phyloP scores from a whole-genome alignment of 1,284 basidiomycete genomes.

The Trametes versicolor region DNA sequence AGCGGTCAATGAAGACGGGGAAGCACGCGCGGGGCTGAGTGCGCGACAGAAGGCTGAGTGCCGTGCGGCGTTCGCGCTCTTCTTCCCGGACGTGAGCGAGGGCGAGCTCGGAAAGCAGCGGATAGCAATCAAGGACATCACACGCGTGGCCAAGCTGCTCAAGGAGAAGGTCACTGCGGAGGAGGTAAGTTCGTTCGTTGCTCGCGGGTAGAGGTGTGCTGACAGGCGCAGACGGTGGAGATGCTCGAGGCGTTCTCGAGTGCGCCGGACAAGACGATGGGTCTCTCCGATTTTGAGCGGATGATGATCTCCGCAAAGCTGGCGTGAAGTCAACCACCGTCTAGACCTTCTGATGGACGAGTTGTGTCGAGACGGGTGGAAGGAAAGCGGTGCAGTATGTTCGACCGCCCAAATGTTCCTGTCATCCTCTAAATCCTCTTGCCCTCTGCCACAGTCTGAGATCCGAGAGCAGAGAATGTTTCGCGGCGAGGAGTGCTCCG shows the following conservation, averaged over 20 bases:
- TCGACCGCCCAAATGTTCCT: not conserved
- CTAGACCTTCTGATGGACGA: not conserved
- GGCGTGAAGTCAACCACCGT: slow-evolving; percentile 36
- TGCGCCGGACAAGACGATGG: slow-evolving; percentile 70
- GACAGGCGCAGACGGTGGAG: slow-evolving; percentile 64
- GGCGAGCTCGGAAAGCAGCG: slow-evolving; percentile 57
- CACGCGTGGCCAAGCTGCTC: slow-evolving; percentile 61
- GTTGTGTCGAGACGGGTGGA: no score
- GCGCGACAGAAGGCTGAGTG: slow-evolving; percentile 63
- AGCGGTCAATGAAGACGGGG: slow-evolving; percentile 22
- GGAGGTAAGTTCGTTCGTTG: slow-evolving; percentile 58
- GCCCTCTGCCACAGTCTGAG: not conserved
- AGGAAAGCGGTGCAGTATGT: not conserved
- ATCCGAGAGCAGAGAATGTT: not conserved
- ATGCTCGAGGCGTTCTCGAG: slow-evolving; percentile 80
- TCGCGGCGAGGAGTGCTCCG: not conserved
- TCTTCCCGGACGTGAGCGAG: slow-evolving; percentile 64
- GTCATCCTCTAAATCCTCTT: not conserved
- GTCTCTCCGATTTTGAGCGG: slow-evolving; percentile 71
- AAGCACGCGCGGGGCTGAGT: slow-evolving; percentile 50
- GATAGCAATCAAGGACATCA: slow-evolving; percentile 72
- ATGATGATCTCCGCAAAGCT: slow-evolving; percentile 74
- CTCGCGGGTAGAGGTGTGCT: not conserved
- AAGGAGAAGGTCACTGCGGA: slow-evolving; percentile 76
- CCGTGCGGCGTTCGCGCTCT: slow-evolving; percentile 68